Evolutionary conservation across 202 grass and related monocot species (phyloP), one percentile per base, ranked within the genome.

Genomic region (Setaria italica): DNA sequence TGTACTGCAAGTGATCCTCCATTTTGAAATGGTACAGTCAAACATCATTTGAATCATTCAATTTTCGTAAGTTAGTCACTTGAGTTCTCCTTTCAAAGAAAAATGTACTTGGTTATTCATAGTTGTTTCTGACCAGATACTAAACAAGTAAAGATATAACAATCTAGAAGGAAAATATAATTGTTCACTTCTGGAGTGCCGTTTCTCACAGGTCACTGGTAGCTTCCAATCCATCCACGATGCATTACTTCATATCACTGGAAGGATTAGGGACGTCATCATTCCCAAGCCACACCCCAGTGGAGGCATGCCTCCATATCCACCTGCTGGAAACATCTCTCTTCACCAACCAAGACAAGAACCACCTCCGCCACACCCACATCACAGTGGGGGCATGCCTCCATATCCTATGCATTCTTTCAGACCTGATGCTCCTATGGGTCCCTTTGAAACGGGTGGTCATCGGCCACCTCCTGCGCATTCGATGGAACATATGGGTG

Each of bases 221-320:
- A 86, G 85, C 70, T 90, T 93, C 46, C 91, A 90, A 59, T 93
- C 88, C 66, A 87, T 93, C 76, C 88, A 90, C 19, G 88, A 93
- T 86, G 91, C 88, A 73, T 83, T 93, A 76, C 65, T 85, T 84
- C 88, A 88, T 71, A 90, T 93, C 65, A 88, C 88, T 60, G 80
- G 88, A 78, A 93, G 87, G 87, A 91, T 94, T 67, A 86, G 92
- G 74, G 92, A 94, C 25, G 62, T 81, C 62, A 83, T 91, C 55
- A 80, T 94, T 82, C 89, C 85, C 43, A 94, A 86, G 77, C 78
- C 81, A 49, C 87, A 89, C 70, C 57, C 87, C 32, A 71, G 81
- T 87, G 78, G 77, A 60, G 89, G 85, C 73, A 89, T 90, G 84
- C 74, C 87, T 76, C 82, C 85, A 47, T 91, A 85, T 80, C 70